phyloP scores from a whole-genome alignment of 2,329 filamentous ascomycete species.

The Diaporthe sp. region DNA sequence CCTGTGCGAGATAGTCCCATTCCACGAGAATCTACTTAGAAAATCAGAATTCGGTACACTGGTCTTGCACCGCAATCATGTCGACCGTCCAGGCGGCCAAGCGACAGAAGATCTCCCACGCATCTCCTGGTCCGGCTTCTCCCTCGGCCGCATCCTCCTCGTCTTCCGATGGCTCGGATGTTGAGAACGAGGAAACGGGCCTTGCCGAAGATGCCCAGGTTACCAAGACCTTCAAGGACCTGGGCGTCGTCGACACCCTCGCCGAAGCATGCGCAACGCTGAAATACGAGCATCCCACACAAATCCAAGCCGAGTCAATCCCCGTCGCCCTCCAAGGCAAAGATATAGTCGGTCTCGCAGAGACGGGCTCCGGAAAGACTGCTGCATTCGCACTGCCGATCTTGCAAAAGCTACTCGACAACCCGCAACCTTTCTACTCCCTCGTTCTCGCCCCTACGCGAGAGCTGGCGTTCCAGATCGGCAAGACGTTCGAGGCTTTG shows the following conservation, averaged over 20 bases:
- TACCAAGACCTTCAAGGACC: constrained; percentile 74
- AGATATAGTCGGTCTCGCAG: constrained; percentile 91
- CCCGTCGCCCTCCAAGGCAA: constrained; percentile 80
- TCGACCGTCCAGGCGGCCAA: constrained; percentile 43
- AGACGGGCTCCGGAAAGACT: constrained; percentile 96
- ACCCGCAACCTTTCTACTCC: constrained; percentile 87
- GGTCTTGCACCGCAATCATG: neutral
- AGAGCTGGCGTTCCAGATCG: constrained; percentile 93
- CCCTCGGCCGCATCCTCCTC: constrained; percentile 28
- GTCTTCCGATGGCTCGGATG: constrained; percentile 34
- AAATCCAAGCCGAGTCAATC: constrained; percentile 89
- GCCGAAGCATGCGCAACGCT: constrained; percentile 88
- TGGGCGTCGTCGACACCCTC: constrained; percentile 87
- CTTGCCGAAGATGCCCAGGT: constrained; percentile 38
- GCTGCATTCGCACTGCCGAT: constrained; percentile 95
- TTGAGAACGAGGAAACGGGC: constrained; percentile 35
- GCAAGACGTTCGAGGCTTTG: constrained; percentile 86
- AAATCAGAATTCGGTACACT: neutral
- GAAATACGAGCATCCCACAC: constrained; percentile 86
- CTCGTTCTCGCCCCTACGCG: constrained; percentile 92
- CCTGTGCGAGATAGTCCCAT: neutral
- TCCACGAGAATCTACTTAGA: neutral
- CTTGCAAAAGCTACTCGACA: constrained; percentile 88
- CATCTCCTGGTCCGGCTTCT: constrained; percentile 28
- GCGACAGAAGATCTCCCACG: constrained; percentile 52